Conservation (phyloP, 192 early-diverging fungal genomes). For the Neocallimastix lanati region DNA sequence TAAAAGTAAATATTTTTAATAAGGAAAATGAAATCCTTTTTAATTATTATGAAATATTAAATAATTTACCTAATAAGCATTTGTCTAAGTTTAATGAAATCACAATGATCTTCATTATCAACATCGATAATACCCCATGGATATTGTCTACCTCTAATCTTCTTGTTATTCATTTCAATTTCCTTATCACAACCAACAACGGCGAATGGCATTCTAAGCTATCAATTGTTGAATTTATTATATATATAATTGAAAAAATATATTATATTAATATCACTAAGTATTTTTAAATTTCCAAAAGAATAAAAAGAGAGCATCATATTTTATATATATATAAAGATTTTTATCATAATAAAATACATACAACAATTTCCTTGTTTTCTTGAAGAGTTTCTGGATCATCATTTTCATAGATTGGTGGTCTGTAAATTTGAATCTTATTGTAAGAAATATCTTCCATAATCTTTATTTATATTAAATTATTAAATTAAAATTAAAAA, state of each 20-base stretch:
- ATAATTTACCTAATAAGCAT: constrained; percentile 2
- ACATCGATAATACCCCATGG: constrained; percentile 7
- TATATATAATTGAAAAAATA: no score
- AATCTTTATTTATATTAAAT: constrained; percentile 15
- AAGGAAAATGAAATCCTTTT: no score
- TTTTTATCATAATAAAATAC: no score
- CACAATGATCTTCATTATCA: constrained; percentile 7
- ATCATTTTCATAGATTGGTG: constrained; percentile 62
- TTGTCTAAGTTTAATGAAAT: constrained; percentile 3
- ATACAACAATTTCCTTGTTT: not conserved
- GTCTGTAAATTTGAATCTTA: constrained; percentile 74
- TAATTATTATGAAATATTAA: no score
- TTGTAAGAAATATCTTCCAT: constrained; percentile 63
- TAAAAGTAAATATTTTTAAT: no score
- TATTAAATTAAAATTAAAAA: no score
- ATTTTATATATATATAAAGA: no score
- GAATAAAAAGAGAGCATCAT: no score
- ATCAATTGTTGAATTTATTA: no score
- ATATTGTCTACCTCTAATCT: constrained; percentile 3
- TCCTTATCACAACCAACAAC: constrained; percentile 58
- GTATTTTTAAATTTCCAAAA: no score
- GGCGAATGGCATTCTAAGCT: constrained; percentile 1
- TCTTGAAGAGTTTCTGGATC: constrained; percentile 50
- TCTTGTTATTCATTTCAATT: constrained; percentile 56
- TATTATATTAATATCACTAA: no score